Percentiles rank a stretch among this genome's conserved stretches.
Evolutionary conservation across 2,329 filamentous ascomycete species (phyloP).

Genomic region (Diaporthe vaccinii): DNA sequence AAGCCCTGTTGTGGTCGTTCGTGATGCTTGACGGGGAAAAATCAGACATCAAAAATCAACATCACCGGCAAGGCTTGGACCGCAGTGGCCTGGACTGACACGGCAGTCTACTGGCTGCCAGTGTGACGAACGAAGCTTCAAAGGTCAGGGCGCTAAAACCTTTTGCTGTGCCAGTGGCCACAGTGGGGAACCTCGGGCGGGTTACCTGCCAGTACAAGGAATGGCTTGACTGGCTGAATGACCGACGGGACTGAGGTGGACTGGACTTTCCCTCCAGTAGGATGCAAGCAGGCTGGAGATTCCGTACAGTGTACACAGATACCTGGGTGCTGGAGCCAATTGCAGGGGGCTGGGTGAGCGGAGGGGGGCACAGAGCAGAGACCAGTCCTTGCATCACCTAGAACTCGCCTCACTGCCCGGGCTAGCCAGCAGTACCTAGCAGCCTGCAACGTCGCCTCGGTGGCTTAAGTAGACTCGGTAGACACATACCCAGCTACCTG

Average conservation of each 20-base stretch:
- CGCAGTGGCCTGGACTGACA: constrained; percentile 9
- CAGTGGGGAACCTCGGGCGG: constrained; percentile 9
- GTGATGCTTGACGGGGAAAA: constrained; percentile 36
- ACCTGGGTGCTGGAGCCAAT: background rate
- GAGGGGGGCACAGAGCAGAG: background rate
- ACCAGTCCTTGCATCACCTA: background rate
- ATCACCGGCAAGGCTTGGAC: constrained; percentile 29
- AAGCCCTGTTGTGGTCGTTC: constrained; percentile 28
- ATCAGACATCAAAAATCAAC: constrained; percentile 31
- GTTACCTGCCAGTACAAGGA: background rate
- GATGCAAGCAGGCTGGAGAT: background rate
- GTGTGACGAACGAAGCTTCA: constrained; percentile 33
- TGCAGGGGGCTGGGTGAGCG: background rate
- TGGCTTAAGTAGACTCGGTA: background rate
- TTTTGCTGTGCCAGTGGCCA: constrained; percentile 27
- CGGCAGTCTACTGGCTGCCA: constrained; percentile 12
- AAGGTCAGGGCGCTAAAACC: constrained; percentile 35
- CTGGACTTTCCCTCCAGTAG: constrained; percentile 1
- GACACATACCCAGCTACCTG: background rate
- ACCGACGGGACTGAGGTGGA: background rate
- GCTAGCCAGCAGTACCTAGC: background rate
- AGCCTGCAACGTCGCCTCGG: background rate
- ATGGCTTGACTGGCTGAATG: background rate
- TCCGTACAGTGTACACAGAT: background rate
- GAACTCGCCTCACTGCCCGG: background rate